Evolutionary conservation across 2,329 filamentous ascomycete genomes (phyloP).

Genomic region (Eurotiales sp.): DNA sequence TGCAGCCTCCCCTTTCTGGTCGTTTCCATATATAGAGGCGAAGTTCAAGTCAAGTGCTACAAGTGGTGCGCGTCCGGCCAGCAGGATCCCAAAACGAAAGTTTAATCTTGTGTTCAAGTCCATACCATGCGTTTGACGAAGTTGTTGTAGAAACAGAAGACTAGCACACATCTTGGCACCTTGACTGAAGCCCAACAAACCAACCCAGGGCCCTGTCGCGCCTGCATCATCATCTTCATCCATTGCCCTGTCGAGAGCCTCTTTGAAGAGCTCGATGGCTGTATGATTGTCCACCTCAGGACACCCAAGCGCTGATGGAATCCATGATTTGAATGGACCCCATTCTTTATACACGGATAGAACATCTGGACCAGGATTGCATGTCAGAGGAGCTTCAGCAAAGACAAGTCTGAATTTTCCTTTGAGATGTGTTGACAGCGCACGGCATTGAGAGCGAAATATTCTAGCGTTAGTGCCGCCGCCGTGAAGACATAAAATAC

Average conservation of each 20-base stretch:
- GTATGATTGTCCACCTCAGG: conserved; percentile 47
- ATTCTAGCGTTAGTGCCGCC: conserved; percentile 68
- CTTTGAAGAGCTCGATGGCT: conserved; percentile 40
- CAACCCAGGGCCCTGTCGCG: conserved; percentile 57
- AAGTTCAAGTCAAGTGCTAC: conserved; percentile 35
- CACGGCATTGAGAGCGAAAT: conserved; percentile 66
- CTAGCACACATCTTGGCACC: conserved; percentile 61
- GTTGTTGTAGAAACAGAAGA: conserved; percentile 60
- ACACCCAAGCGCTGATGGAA: conserved; percentile 61
- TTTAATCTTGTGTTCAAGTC: conserved; percentile 18
- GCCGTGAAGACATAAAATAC: conserved; percentile 75
- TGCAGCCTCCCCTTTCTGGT: neutral
- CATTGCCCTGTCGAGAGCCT: conserved; percentile 35
- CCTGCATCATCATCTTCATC: conserved; percentile 46
- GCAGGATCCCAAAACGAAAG: conserved; percentile 59
- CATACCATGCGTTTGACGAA: conserved; percentile 26
- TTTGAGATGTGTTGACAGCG: conserved; percentile 48
- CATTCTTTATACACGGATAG: conserved; percentile 61
- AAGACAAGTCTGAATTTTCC: conserved; percentile 67
- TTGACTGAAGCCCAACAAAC: conserved; percentile 64
- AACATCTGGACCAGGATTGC: conserved; percentile 60
- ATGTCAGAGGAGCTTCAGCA: conserved; percentile 65
- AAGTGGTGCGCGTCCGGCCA: conserved; percentile 60
- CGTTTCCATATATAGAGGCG: neutral
- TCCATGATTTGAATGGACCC: conserved; percentile 63